Percentiles rank a stretch among this genome's conserved stretches.
These are phyloP conservation scores for Cotoneaster glaucophyllus DNA, from an alignment of 306 rosid species.

Conservation along the genomic window DNA sequence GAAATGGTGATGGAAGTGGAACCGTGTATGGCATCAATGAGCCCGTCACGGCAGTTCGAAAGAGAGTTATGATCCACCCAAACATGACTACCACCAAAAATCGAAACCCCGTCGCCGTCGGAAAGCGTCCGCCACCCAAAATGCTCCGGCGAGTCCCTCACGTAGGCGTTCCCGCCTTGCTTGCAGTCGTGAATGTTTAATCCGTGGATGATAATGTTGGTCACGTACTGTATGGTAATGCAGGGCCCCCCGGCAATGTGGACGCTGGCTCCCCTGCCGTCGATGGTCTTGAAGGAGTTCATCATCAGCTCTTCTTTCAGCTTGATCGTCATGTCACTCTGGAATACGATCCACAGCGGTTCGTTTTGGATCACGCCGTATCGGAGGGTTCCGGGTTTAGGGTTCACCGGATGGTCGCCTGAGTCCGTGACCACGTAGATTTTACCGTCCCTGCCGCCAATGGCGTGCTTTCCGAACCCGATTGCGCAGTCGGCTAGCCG, in stretches of 20 bases:
- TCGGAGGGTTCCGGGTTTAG: constrained; percentile 70
- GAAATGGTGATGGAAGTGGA: constrained; percentile 81
- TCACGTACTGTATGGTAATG: constrained; percentile 72
- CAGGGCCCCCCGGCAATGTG: constrained; percentile 95
- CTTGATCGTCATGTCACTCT: constrained; percentile 66
- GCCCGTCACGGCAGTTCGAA: constrained; percentile 66
- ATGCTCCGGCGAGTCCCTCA: constrained; percentile 75
- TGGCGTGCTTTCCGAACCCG: constrained; percentile 78
- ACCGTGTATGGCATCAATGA: constrained; percentile 79
- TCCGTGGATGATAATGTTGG: constrained; percentile 77
- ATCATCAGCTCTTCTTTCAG: constrained; percentile 62
- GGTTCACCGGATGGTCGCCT: constrained; percentile 63
- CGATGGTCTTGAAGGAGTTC: constrained; percentile 87
- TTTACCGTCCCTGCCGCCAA: constrained; percentile 80
- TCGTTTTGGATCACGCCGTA: constrained; percentile 72
- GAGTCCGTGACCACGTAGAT: constrained; percentile 67
- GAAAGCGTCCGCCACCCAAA: constrained; percentile 81
- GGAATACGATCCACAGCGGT: constrained; percentile 79
- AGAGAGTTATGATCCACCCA: constrained; percentile 91
- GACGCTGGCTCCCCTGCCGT: constrained; percentile 71
- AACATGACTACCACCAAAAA: constrained; percentile 81
- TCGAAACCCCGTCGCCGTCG: constrained; percentile 79
- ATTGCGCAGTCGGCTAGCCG: constrained; percentile 72
- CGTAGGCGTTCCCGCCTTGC: constrained; percentile 69
- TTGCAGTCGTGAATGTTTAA: constrained; percentile 80